phyloP scores from a whole-genome alignment of 2,329 filamentous ascomycete species.

The Colletotrichum magnum region DNA sequence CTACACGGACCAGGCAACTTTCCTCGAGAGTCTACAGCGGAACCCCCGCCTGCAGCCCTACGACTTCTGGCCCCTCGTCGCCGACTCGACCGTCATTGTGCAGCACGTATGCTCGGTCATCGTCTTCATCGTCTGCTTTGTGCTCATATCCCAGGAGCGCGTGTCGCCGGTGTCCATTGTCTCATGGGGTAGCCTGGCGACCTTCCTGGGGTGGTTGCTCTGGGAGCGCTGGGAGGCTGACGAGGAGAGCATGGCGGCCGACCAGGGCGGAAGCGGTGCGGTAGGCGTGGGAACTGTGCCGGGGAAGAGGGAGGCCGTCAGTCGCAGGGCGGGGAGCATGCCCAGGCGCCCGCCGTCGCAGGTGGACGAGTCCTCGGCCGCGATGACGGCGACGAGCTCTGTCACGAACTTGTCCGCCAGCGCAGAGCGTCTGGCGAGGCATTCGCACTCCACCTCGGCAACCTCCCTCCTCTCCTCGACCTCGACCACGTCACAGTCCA shows the following conservation, averaged over 20 bases:
- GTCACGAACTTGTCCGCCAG: constrained; percentile 25
- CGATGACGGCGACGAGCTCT: constrained; percentile 29
- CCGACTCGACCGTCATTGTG: constrained; percentile 95
- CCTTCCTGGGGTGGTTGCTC: constrained; percentile 88
- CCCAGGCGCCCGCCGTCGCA: constrained; percentile 47
- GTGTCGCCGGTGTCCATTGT: constrained; percentile 93
- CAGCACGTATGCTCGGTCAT: constrained; percentile 96
- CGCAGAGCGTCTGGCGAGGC: constrained; percentile 50
- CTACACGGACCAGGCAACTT: constrained; percentile 97
- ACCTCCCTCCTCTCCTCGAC: constrained; percentile 66
- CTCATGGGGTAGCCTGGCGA: constrained; percentile 85
- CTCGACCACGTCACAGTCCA: constrained; percentile 48
- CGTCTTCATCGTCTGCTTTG: constrained; percentile 95
- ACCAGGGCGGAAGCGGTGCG: constrained; percentile 52
- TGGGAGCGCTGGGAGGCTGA: constrained; percentile 93
- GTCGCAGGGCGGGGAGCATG: constrained; percentile 54
- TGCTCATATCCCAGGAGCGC: constrained; percentile 87
- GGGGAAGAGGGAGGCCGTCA: constrained; percentile 50
- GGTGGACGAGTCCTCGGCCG: constrained; percentile 22
- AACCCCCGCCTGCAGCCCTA: constrained; percentile 96
- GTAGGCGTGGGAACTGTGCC: constrained; percentile 45
- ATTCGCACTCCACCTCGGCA: constrained; percentile 68
- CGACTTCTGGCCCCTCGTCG: constrained; percentile 97
- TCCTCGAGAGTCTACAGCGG: constrained; percentile 93
- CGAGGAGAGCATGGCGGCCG: constrained; percentile 53